These are phyloP conservation scores for Roridomyces roridus DNA, from an alignment of 768 basidiomycete genomes.

Conservation along the genomic window DNA sequence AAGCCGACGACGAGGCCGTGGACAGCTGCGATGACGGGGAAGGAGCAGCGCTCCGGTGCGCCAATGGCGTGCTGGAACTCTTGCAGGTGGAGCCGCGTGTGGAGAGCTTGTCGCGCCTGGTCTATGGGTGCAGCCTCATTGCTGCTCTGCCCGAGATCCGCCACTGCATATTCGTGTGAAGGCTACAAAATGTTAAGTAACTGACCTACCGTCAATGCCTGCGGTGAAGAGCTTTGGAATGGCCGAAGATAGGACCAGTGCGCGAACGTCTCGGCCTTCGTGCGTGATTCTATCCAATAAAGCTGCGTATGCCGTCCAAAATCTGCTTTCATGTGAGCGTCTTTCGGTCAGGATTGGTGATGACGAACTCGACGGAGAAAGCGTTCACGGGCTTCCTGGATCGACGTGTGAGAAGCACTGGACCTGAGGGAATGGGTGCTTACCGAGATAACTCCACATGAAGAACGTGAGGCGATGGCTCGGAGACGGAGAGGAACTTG, in stretches of 20 bases:
- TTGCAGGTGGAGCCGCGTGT: constrained; percentile 51
- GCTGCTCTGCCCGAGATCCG: constrained; percentile 4
- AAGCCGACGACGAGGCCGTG: constrained; percentile 81
- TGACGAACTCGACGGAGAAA: constrained; percentile 55
- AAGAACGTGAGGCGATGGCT: constrained; percentile 50
- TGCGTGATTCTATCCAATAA: constrained; percentile 62
- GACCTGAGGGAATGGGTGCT: constrained; percentile 6
- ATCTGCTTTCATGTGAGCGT: constrained; percentile 43
- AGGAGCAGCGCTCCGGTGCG: constrained; percentile 67
- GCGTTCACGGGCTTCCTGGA: constrained; percentile 71
- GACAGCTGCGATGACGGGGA: constrained; percentile 77
- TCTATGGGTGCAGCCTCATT: constrained; percentile 43
- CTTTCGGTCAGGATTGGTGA: not conserved
- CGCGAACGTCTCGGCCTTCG: constrained; percentile 64
- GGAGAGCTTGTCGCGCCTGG: constrained; percentile 56
- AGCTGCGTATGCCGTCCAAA: constrained; percentile 73
- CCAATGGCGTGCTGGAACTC: constrained; percentile 77
- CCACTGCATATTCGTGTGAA: not conserved
- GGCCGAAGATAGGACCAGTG: constrained; percentile 73
- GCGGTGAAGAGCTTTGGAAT: constrained; percentile 81
- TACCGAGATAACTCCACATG: constrained; percentile 54
- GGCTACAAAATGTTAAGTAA: not conserved
- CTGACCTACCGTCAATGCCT: constrained; percentile 74
- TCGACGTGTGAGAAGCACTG: not conserved
- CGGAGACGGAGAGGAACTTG: constrained; percentile 57